Evolutionary conservation across 148 eudicot genomes (phyloP).

Genomic region (Diospyros lotus): DNA sequence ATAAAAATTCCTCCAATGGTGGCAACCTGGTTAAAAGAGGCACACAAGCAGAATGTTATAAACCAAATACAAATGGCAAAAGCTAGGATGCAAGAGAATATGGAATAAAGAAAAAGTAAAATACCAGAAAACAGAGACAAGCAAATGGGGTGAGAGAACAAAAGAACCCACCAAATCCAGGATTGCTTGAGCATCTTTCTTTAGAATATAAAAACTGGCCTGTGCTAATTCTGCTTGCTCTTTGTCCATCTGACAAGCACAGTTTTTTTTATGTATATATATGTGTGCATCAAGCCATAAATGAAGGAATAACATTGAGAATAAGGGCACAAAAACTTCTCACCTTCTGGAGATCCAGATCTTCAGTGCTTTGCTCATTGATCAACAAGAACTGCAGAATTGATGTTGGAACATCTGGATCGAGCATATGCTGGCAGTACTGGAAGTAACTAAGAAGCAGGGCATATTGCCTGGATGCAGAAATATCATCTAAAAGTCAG

Average conservation of each 20-base stretch:
- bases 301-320: slow-evolving; percentile 4
- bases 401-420: slow-evolving; percentile 83
- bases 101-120: neutral
- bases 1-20: neutral
- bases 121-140: neutral
- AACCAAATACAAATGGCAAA: neutral
- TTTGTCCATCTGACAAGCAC: slow-evolving; percentile 62
- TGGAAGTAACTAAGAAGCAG: slow-evolving; percentile 89
- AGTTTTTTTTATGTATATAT: neutral
- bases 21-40: slow-evolving; percentile 2
- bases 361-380: slow-evolving; percentile 69
- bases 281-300: neutral
- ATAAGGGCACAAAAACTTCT: slow-evolving; percentile 1
- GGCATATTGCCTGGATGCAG: slow-evolving; percentile 75
- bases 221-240: slow-evolving; percentile 86
- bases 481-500: slow-evolving; percentile 17
- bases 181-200: slow-evolving; percentile 78
- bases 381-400: slow-evolving; percentile 70
- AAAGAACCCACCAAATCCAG: slow-evolving; percentile 69
- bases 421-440: slow-evolving; percentile 92
- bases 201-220: slow-evolving; percentile 69
- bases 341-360: slow-evolving; percentile 83
- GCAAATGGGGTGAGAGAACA: neutral
- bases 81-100: neutral
- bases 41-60: neutral